Conservation (phyloP, 1,139 yeast genomes). For the Blastobotrys proliferans region DNA sequence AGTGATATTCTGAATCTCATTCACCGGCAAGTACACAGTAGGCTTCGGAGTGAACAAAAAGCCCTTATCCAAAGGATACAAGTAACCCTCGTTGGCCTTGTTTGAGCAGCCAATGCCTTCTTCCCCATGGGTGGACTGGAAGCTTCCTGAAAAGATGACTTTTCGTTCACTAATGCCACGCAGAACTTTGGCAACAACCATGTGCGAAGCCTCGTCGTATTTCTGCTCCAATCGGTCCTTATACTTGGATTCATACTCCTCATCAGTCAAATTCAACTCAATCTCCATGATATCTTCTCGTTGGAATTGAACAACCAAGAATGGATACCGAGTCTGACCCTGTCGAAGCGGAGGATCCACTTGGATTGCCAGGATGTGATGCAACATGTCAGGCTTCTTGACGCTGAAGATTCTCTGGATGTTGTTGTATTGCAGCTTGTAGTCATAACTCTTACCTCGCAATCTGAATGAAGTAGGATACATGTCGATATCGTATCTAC, state of each 20-base stretch:
- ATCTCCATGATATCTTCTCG: conserved; percentile 90
- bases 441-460: conserved; percentile 97
- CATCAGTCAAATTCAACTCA: conserved; percentile 80
- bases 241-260: conserved; percentile 71
- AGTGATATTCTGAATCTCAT: conserved; percentile 70
- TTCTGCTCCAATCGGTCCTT: conserved; percentile 69
- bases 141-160: conserved; percentile 82
- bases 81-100: conserved; percentile 92
- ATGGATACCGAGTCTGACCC: conserved; percentile 96
- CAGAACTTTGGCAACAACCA: conserved; percentile 84
- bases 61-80: conserved; percentile 87
- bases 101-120: conserved; percentile 89
- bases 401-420: conserved; percentile 86
- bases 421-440: conserved; percentile 87
- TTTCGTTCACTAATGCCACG: conserved; percentile 87
- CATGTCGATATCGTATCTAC: conserved; percentile 96
- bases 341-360: conserved; percentile 92
- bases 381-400: conserved; percentile 92
- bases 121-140: conserved; percentile 57
- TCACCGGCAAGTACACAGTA: conserved; percentile 82
- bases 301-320: conserved; percentile 81
- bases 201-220: conserved; percentile 79
- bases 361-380: conserved; percentile 81
- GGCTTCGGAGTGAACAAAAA: conserved; percentile 92
- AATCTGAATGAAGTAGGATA: conserved; percentile 82